Percentiles rank a stretch among this genome's conserved stretches.
phyloP scores from a whole-genome alignment of 2,329 filamentous ascomycete genomes.

The Moelleriella libera region DNA sequence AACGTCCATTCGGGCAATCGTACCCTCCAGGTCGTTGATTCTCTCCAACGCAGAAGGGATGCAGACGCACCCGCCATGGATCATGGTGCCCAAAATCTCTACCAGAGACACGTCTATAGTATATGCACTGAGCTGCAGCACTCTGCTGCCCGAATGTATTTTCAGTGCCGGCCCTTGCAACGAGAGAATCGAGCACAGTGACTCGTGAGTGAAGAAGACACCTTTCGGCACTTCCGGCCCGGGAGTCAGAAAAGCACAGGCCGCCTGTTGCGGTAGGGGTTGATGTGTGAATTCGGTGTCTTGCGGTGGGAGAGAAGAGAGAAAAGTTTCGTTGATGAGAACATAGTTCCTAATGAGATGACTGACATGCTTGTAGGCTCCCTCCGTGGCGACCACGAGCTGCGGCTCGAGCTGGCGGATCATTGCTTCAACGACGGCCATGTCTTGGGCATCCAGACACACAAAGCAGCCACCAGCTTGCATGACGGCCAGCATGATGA shows the following conservation, averaged over 20 bases:
- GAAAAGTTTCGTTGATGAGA: conserved; percentile 26
- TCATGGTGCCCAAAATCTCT: conserved; percentile 37
- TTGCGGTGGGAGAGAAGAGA: conserved; percentile 19
- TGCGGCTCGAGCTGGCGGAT: conserved; percentile 28
- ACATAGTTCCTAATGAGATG: conserved; percentile 24
- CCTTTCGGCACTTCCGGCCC: conserved; percentile 37
- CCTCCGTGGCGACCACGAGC: conserved; percentile 29
- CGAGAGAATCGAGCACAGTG: conserved; percentile 38
- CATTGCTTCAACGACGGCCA: conserved; percentile 24
- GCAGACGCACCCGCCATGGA: conserved; percentile 44
- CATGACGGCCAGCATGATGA: conserved; percentile 55
- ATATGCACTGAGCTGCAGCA: conserved; percentile 40
- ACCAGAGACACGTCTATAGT: conserved; percentile 37
- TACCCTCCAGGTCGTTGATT: conserved; percentile 32
- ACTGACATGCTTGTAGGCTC: conserved; percentile 22
- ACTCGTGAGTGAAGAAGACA: conserved; percentile 46
- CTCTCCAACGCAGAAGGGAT: conserved; percentile 37
- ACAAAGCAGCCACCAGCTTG: conserved; percentile 42
- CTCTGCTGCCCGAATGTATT: conserved; percentile 35
- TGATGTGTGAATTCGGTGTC: conserved; percentile 14
- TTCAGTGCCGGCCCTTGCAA: conserved; percentile 35
- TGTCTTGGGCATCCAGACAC: conserved; percentile 31
- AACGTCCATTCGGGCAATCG: conserved; percentile 34
- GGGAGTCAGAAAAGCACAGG: conserved; percentile 48
- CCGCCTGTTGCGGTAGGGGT: conserved; percentile 29